Evolutionary conservation across 257 asterid genomes (phyloP).

Genomic region (Nicotiana obtusifolia): DNA sequence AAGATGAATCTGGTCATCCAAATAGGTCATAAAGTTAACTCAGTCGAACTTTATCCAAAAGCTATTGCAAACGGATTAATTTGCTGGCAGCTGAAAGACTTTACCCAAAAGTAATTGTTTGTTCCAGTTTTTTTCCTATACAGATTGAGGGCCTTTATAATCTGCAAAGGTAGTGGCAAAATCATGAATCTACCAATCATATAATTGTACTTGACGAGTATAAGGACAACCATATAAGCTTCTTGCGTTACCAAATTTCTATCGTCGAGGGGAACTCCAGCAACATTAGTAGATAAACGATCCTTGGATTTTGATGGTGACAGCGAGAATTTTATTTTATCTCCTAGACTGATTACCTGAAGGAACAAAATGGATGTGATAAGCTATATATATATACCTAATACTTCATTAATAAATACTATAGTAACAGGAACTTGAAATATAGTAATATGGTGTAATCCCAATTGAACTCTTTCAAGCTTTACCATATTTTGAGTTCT

Average conservation of each 20-base stretch:
- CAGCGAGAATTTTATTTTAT: conserved; percentile 74
- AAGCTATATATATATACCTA: background rate
- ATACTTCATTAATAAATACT: background rate
- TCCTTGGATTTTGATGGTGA: conserved; percentile 79
- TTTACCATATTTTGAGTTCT: background rate
- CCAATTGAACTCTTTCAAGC: background rate
- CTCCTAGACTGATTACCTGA: conserved; percentile 94
- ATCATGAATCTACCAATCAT: background rate
- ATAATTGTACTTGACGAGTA: background rate
- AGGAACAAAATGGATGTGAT: conserved; percentile 17
- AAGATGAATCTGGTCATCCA: conserved; percentile 60
- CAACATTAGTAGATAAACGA: conserved; percentile 65
- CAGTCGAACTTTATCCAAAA: background rate
- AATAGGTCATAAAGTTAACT: conserved; percentile 1
- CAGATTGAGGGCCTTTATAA: conserved; percentile 93
- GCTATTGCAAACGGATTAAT: background rate
- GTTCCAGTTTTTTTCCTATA: conserved; percentile 82
- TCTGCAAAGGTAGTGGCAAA: conserved; percentile 47
- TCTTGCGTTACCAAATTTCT: conserved; percentile 53
- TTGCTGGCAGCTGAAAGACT: background rate
- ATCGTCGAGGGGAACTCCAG: conserved; percentile 84
- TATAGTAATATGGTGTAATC: background rate
- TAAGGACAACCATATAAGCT: background rate
- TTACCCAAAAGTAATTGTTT: conserved; percentile 80
- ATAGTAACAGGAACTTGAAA: background rate